These are phyloP conservation scores for Verticillium longisporum DNA, from an alignment of 2,329 filamentous ascomycete genomes.

Conservation along the genomic window DNA sequence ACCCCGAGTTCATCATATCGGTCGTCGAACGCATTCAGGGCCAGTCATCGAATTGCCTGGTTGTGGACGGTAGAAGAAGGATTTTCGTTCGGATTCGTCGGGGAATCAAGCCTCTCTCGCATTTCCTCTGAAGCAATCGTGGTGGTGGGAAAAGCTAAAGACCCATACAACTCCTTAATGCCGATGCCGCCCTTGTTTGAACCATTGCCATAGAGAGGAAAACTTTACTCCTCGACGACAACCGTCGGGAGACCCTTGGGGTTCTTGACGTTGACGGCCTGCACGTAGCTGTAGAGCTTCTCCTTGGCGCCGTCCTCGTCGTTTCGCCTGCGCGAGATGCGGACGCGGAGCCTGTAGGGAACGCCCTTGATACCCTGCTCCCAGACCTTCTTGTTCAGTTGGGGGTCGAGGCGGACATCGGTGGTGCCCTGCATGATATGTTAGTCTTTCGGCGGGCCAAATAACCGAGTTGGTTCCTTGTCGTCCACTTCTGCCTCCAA, in stretches of 20 bases:
- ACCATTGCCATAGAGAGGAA: conserved; percentile 32
- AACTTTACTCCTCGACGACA: conserved; percentile 66
- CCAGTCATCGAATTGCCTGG: neutral
- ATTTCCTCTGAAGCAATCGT: conserved; percentile 11
- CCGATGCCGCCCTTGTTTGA: conserved; percentile 34
- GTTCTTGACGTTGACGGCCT: conserved; percentile 99
- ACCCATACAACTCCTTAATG: conserved; percentile 26
- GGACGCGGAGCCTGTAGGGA: conserved; percentile 91
- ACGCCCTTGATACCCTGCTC: conserved; percentile 98
- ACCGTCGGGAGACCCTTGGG: conserved; percentile 94
- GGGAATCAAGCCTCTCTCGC: conserved; percentile 15
- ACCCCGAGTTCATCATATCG: neutral
- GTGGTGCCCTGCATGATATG: conserved; percentile 66
- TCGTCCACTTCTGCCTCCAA: neutral
- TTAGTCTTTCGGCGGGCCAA: neutral
- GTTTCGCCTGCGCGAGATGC: conserved; percentile 99
- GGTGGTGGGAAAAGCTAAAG: conserved; percentile 8
- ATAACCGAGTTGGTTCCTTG: neutral
- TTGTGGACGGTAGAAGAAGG: conserved; percentile 1
- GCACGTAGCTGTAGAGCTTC: conserved; percentile 99
- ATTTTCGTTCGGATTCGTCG: conserved; percentile 10
- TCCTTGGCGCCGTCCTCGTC: conserved; percentile 99
- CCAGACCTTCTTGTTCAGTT: conserved; percentile 99
- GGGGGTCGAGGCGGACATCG: conserved; percentile 96
- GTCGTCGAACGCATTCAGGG: neutral